These are phyloP conservation scores for Pelagophyceae sp. DNA, from an alignment of 352 stramenopile species.

Conservation along the genomic window DNA sequence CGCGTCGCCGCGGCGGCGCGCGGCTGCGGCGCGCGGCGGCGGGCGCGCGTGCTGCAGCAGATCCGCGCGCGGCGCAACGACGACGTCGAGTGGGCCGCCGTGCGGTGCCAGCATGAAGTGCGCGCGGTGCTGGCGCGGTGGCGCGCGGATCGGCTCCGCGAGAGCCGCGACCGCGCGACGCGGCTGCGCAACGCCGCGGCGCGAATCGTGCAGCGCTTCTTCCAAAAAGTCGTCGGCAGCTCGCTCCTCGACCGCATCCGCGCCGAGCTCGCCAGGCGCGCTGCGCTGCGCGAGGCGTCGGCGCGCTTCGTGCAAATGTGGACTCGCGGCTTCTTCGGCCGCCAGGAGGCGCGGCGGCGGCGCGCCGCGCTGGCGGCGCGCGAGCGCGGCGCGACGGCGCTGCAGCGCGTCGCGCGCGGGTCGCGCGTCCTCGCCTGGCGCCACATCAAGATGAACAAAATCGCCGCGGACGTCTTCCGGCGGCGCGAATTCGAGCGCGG, in stretches of 20 bases:
- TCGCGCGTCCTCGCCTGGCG: constrained; percentile 23
- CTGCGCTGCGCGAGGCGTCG: neutral
- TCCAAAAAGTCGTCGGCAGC: constrained; percentile 4
- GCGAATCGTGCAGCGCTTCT: constrained; percentile 12
- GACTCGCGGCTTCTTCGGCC: constrained; percentile 14
- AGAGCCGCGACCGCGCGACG: neutral
- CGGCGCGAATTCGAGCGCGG: constrained; percentile 17
- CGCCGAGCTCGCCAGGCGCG: neutral
- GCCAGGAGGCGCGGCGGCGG: neutral
- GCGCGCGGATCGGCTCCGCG: neutral
- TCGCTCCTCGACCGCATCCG: neutral
- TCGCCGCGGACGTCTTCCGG: constrained; percentile 15
- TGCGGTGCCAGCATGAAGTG: constrained; percentile 1
- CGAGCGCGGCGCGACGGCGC: neutral
- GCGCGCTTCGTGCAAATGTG: constrained; percentile 16
- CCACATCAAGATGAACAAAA: constrained; percentile 21
- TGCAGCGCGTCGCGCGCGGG: constrained; percentile 23
- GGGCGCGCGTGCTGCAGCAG: constrained; percentile 1
- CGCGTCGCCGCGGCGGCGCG: constrained; percentile 20
- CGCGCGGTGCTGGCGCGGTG: constrained; percentile 11
- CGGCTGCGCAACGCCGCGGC: constrained; percentile 10
- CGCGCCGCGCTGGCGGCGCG: neutral
- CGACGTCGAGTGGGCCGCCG: constrained; percentile 13
- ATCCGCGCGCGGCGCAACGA: constrained; percentile 4
- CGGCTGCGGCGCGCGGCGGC: neutral